Percentiles rank a stretch among this genome's conserved stretches.
phyloP scores from a whole-genome alignment of 768 basidiomycete genomes.

The Boletus reticulatus region DNA sequence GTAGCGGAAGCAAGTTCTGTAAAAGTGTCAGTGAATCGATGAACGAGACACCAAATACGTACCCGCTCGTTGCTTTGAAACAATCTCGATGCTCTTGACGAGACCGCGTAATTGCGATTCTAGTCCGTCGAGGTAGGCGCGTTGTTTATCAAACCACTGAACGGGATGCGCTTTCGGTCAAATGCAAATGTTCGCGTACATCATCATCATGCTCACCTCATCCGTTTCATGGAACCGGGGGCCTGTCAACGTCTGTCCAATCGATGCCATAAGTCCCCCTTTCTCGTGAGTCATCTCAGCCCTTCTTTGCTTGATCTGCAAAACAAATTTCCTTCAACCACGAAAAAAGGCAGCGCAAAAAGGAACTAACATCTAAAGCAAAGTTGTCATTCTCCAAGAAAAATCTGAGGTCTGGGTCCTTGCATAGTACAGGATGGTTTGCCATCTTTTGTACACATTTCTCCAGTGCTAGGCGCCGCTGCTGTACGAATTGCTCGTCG shows the following conservation, averaged over 20 bases:
- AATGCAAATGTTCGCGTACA: neutral
- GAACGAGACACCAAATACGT: constrained; percentile 5
- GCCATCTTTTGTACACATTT: constrained; percentile 92
- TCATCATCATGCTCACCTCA: constrained; percentile 48
- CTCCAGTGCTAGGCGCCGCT: constrained; percentile 79
- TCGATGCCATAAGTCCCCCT: constrained; percentile 79
- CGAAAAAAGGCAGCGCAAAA: neutral
- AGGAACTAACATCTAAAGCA: constrained; percentile 71
- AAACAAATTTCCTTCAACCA: neutral
- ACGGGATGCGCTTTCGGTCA: constrained; percentile 1
- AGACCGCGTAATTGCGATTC: constrained; percentile 87
- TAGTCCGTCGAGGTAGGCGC: constrained; percentile 79
- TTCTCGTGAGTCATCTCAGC: constrained; percentile 73
- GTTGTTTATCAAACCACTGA: constrained; percentile 94
- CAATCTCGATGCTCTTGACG: constrained; percentile 81
- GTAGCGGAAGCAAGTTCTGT: constrained; percentile 67
- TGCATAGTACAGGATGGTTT: constrained; percentile 85
- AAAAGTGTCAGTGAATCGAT: neutral
- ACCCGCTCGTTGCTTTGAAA: constrained; percentile 83
- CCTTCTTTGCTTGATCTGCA: constrained; percentile 84
- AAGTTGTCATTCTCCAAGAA: constrained; percentile 96
- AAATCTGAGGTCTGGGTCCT: constrained; percentile 82
- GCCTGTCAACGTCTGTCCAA: constrained; percentile 77
- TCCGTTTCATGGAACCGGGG: constrained; percentile 87
- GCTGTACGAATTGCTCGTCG: constrained; percentile 87